Base-by-base conservation (phyloP, 2,329 filamentous ascomycete genomes). In the Endoconidiophora laricicola region DNA sequence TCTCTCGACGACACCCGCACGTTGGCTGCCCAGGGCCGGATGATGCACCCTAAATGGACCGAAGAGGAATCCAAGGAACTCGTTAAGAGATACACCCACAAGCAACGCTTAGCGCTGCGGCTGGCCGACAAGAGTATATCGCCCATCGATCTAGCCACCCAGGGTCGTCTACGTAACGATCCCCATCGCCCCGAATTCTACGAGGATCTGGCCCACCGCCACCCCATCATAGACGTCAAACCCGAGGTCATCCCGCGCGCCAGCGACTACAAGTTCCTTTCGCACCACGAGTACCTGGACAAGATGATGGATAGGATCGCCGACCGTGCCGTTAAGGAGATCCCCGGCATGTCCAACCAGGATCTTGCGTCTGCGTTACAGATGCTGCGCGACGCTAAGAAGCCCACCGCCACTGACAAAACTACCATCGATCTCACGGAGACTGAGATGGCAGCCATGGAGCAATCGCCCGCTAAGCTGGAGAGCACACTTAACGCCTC, bases 91-190 rank as follows among this genome's bases (percentile, higher is more conserved):
- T 96, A 94, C 69, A 84, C 86, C 0, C 73, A 80, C 14, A 78
- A 82, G 62, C 90, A 96, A 68, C 71, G 93, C 57, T 78, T 77
- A 50, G 86, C 87, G 52, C 78, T 96, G 61, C 73, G 83, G 65
- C 83, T 83, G 44, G 87, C 82, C 58, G 88, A 95, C 66, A 68
- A 74, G 54, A 78, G 83, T 56, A 79, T 95, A 62, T 73, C 83
- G 60, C 69, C 81, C 7, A 70, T 78, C 56, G 86, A 96, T 64
- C 62, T 95, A 61, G 71, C 81, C 40, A 70, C 77, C 33, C 83
- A 91, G 66, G 84, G 81, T 56, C 72, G 77, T 41, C 64, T 84
- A 57, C 79, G 86, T 54, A 72, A 69, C 49, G 87, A 94, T 61
- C 73, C 79, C 6, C 83, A 85, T 70, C 70, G 71, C 48, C 68